phyloP scores from a whole-genome alignment of 352 stramenopile genomes.

The Phytophthora capsici region DNA sequence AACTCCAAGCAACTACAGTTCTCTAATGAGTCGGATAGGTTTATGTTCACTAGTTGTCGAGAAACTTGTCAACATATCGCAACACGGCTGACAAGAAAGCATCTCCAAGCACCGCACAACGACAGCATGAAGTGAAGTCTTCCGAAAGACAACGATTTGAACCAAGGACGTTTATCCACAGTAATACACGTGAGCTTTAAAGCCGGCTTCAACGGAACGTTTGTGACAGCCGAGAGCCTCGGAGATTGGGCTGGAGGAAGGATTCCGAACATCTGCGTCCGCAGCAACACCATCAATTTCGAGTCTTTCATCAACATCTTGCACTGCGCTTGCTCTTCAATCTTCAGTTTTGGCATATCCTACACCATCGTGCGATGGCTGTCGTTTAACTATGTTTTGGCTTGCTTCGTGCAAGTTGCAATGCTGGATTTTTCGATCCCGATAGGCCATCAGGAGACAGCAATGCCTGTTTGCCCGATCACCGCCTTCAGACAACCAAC shows the following conservation, averaged over 20 bases:
- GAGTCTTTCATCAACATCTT: not conserved
- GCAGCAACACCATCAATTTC: not conserved
- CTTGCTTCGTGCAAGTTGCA: not conserved
- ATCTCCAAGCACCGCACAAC: not conserved
- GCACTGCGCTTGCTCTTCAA: constrained; percentile 11
- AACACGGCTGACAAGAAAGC: not conserved
- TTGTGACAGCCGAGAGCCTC: constrained; percentile 1
- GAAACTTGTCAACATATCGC: not conserved
- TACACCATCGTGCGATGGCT: not conserved
- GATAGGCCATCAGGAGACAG: constrained; percentile 9
- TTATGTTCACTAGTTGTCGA: constrained; percentile 1
- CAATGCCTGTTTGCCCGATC: constrained; percentile 10
- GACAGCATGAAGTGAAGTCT: not conserved
- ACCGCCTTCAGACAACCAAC: constrained; percentile 1
- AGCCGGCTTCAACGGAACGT: not conserved
- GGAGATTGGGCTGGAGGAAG: constrained; percentile 13
- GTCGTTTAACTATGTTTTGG: constrained; percentile 1
- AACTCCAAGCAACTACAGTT: too few relatives aligned
- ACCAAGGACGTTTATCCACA: not conserved
- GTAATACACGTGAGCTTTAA: not conserved
- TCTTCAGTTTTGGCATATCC: constrained; percentile 18
- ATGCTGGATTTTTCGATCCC: constrained; percentile 21
- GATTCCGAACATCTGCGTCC: constrained; percentile 2
- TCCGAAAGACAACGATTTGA: too few relatives aligned
- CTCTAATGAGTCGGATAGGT: not conserved